Evolutionary conservation across 371 early-diverging fungal genomes (phyloP).

Genomic region (Blakeslea trispora): DNA sequence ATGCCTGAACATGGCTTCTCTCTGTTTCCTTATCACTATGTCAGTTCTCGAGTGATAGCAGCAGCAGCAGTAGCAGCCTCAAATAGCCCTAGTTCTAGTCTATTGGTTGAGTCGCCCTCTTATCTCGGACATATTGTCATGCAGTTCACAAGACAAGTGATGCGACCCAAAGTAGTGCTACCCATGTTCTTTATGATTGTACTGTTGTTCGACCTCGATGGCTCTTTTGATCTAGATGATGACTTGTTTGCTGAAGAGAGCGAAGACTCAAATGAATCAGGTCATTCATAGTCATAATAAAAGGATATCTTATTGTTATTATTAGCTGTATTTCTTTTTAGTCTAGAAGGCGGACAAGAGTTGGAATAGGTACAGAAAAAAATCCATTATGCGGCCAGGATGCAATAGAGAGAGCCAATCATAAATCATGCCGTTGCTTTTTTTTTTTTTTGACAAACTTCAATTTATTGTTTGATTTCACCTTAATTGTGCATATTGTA

Average conservation of each 20-base stretch:
- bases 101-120: conserved; percentile 23
- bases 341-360: too few species aligned
- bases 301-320: too few species aligned
- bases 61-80: conserved; percentile 22
- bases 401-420: too few species aligned
- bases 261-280: background rate
- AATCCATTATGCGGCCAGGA: too few species aligned
- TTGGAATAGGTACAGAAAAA: too few species aligned
- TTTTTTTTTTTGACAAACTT: too few species aligned
- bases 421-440: too few species aligned
- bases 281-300: too few species aligned
- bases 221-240: conserved; percentile 45
- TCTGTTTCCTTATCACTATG: conserved; percentile 27
- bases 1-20: conserved; percentile 16
- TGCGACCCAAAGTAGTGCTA: conserved; percentile 39
- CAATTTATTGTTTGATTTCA: too few species aligned
- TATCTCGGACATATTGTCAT: conserved; percentile 39
- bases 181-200: conserved; percentile 44
- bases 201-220: conserved; percentile 47
- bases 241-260: conserved; percentile 13
- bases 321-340: too few species aligned
- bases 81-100: background rate
- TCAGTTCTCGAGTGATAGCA: conserved; percentile 28
- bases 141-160: conserved; percentile 43
- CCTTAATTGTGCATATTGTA: too few species aligned